Base-by-base conservation (phyloP, 768 basidiomycete species). In the Leccinum arenicola region DNA sequence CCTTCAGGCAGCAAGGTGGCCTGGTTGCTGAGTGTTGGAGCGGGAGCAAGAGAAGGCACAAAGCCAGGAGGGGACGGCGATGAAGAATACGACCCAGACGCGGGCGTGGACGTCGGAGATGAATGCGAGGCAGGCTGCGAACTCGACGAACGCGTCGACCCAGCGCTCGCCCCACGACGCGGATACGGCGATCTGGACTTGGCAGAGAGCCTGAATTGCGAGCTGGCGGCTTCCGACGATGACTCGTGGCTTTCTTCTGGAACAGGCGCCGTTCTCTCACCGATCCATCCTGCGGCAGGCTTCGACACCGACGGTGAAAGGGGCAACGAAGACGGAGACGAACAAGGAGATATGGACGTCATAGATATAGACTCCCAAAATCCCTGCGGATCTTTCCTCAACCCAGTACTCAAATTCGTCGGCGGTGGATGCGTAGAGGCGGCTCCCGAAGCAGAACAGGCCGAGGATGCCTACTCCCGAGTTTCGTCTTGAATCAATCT, bases 381-480 rank as follows among this genome's bases (percentile, higher is more conserved):
- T 25, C 66, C 69, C 7, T 69, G 67, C 23, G 64, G 50, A 61
- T 69, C 64, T 50, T 61, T 69, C 17, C 66, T 64, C 25, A 70
- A 50, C 15, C 56, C 66, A 15, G 54, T 21, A 9, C 53, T 51
- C 9, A 56, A 56, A 56, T 58, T 61, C 43, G 52, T 59, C 10
- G 50, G 50, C 9, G 57, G 58, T 9, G 33, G 21, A 21, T 57
- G 6, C 54, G 4, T 58, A 12, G 54, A n/a, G n/a, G n/a, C n/a
- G n/a, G n/a, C 59, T 14, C 50, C 47, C 29, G 52, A 56, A 38
- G n/a, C 19, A 27, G 47, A 35, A 14, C 31, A 33, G 31, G 31
- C 31, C 31, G 5, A 12, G 10, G 31, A 23, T 4, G 43, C 17
- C 21, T 43, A 36, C 7, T 23, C 50, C 27, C 17, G 52, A 8